Evolutionary conservation across 345 rosid species (phyloP), one percentile per base, ranked within the genome.

Genomic region (Eucalyptus regnans): DNA sequence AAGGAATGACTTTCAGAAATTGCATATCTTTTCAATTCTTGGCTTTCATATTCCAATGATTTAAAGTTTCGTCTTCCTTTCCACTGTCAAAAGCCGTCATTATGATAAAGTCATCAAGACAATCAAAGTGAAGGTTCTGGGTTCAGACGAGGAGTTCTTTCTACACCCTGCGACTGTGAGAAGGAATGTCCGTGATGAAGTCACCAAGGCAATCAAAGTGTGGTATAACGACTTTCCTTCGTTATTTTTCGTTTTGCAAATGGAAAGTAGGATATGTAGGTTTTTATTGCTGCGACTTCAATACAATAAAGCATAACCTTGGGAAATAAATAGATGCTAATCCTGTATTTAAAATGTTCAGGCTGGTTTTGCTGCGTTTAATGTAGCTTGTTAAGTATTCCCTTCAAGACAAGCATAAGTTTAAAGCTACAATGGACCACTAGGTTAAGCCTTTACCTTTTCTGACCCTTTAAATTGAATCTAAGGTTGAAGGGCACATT

Each of bases 91-190:
- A 96, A 8, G 99, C 99, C 43, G 96, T 96, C 89, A 92, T 50
- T 97, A 97, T 86, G 99, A 96, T 91, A 95, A 93, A 90, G 89
- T 93, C 86, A 89, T 95, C 52, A 96, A 95, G 93, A 98, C 94
- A 68, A 97, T 96, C 86, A 93, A 91, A 91, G 98, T 97, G 90
- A 96, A 95, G 92, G 98, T 97, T 37, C 99, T 98, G 7, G 95
- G 94, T 89, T 94, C 99, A 90, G 97, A 94, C 9, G 97, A 96
- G 89, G 99, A 95, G 91, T 95, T 96, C 95, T 91, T 94, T 93
- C 94, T 95, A 76, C 98, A 97, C 91, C 99, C 99, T 90, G 99
- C 99, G 79, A 97, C 96, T 9, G 98, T 97, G 49, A 96, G 99
- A 91, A 91, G 99, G 91, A 97, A 96, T 33, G 33, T 33, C 33